phyloP scores from a whole-genome alignment of 73 alveolate species.

The Paramecium biaurelia region DNA sequence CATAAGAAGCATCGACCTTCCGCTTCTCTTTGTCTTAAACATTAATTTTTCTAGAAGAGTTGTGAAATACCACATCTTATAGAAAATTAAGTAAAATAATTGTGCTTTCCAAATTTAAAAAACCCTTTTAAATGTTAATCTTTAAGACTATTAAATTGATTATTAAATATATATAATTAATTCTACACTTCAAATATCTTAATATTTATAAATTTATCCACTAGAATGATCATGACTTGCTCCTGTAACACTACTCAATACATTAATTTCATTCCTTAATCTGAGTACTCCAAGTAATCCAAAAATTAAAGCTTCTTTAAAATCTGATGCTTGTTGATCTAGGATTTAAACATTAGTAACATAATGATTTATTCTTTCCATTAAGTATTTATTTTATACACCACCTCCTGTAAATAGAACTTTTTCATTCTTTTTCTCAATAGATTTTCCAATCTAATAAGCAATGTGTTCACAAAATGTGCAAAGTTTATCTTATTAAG shows the following conservation, averaged over 20 bases:
- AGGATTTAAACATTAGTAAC: neutral
- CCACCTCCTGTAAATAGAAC: constrained; percentile 59
- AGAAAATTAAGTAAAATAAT: neutral
- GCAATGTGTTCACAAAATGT: constrained; percentile 45
- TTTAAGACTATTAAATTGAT: neutral
- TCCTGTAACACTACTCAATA: constrained; percentile 52
- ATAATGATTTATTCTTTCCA: neutral
- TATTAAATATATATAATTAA: no score
- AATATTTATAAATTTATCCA: constrained; percentile 28
- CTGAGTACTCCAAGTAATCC: constrained; percentile 50
- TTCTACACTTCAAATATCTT: neutral
- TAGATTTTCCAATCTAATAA: neutral
- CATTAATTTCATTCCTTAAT: neutral
- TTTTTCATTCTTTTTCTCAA: neutral
- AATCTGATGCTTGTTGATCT: constrained; percentile 12
- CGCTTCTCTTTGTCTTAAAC: neutral
- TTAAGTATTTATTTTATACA: constrained; percentile 48
- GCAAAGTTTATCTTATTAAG: constrained; percentile 24
- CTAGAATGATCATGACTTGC: constrained; percentile 41
- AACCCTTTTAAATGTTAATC: neutral
- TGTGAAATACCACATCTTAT: neutral
- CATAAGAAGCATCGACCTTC: neutral
- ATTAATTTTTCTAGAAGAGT: neutral
- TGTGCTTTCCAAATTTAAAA: neutral
- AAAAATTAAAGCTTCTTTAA: constrained; percentile 59